These are phyloP conservation scores for Rostrohypoxylon terebratum DNA, from an alignment of 495 filamentous ascomycete species.

Conservation along the genomic window DNA sequence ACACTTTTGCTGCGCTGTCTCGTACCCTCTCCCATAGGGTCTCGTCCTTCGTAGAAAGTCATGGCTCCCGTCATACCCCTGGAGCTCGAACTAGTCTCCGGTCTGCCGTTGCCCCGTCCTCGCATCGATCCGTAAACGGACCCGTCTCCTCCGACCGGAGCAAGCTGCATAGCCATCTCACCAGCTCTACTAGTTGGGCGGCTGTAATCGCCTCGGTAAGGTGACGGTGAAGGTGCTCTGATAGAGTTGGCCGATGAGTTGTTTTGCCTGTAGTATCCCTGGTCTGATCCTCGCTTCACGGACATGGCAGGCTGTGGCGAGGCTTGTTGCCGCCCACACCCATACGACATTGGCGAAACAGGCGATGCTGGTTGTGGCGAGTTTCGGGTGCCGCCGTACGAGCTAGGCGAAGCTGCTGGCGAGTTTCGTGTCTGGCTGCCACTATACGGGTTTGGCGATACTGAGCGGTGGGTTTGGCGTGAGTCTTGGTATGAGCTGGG, in stretches of 20 bases:
- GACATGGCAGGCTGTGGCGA: slow-evolving; percentile 49
- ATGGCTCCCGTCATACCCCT: slow-evolving; percentile 65
- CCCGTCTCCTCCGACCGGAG: slow-evolving; percentile 56
- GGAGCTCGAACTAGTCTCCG: slow-evolving; percentile 52
- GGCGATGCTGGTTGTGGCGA: slow-evolving; percentile 47
- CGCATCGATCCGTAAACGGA: slow-evolving; percentile 62
- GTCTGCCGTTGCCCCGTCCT: slow-evolving; percentile 54
- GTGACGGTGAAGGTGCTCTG: slow-evolving; percentile 68
- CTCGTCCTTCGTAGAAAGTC: slow-evolving; percentile 71
- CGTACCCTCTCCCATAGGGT: slow-evolving; percentile 57
- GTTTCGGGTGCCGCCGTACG: slow-evolving; percentile 59
- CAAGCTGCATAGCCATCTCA: slow-evolving; percentile 86
- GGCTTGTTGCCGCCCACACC: slow-evolving; percentile 53
- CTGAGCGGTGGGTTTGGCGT: slow-evolving; percentile 59
- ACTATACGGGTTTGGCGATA: slow-evolving; percentile 46
- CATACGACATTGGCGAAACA: slow-evolving; percentile 47
- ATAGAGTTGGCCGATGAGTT: slow-evolving; percentile 65
- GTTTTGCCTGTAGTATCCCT: slow-evolving; percentile 68
- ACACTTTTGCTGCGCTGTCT: slow-evolving; percentile 84
- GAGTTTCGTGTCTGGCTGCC: slow-evolving; percentile 49
- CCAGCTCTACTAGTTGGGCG: slow-evolving; percentile 72
- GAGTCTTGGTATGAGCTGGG: slow-evolving; percentile 57
- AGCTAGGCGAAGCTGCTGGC: slow-evolving; percentile 61
- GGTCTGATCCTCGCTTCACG: slow-evolving; percentile 66
- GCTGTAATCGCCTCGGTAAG: slow-evolving; percentile 61